Evolutionary conservation across 2,329 filamentous ascomycete genomes (phyloP), one percentile per base, ranked within the genome.

Genomic region (Cladophialophora chaetospira): DNA sequence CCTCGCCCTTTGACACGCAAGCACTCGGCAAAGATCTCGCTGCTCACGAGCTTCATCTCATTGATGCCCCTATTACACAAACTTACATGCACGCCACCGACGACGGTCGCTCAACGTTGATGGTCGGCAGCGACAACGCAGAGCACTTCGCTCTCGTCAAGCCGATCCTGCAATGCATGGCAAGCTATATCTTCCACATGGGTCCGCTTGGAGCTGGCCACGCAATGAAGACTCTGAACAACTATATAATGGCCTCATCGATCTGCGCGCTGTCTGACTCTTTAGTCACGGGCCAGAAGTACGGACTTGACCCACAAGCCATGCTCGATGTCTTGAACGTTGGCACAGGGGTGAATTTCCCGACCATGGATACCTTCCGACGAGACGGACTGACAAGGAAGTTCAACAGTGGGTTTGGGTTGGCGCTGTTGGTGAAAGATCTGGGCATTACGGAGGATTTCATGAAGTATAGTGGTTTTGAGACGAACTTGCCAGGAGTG

Each of bases 321-420:
- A 74, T 74, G 72, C 68, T 73, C 40, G 70, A 75, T 46, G 71
- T 71, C 1, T 62, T 75, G 51, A 74, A 75, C 50, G 71, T 73
- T 3, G 72, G 72, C 4, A 74, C 72, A 0, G 72, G 72, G 28
- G 40, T 33, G 26, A 25, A 45, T 51, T 75, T 73, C 52, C 69
- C 69, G 1, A 73, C 72, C 0, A 28, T 63, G 13, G 40, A 69
- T 51, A 67, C 63, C 2, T 62, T 66, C 53, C 58, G 63, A 21
- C 57, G 63, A 60, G 25, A 66, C 13, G 55, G 44, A 3, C 26
- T 59, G 23, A 56, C 53, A 9, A 40, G 47, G 44, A 55, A 45
- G 10, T 59, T 47, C 29, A 36, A 55, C 23, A 38, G 38, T 13
- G 52, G 56, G 5, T 62, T 59, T 33, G 38, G 45, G 5, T 31